Evolutionary conservation across 1,139 yeast genomes (phyloP).

Genomic region (Saccharomyces hybrid): DNA sequence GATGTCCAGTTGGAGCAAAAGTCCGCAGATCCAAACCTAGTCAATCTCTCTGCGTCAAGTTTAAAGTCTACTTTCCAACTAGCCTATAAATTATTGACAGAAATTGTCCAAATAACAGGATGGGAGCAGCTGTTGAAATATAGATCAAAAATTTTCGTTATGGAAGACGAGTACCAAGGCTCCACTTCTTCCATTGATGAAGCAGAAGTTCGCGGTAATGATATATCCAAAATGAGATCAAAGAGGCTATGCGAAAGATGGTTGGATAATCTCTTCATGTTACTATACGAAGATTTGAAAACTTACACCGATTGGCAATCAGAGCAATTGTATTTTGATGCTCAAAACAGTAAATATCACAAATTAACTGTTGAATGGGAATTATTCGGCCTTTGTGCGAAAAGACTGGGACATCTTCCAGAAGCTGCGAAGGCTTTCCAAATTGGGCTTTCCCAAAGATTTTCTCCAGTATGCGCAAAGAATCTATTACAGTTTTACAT

Average conservation of each 20-base stretch:
- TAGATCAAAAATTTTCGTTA: slow-evolving; percentile 86
- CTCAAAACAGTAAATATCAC: slow-evolving; percentile 69
- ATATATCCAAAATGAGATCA: slow-evolving; percentile 10
- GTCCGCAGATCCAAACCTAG: slow-evolving; percentile 59
- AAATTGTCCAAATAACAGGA: slow-evolving; percentile 70
- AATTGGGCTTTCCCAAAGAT: slow-evolving; percentile 63
- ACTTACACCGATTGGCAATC: slow-evolving; percentile 95
- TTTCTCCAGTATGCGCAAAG: slow-evolving; percentile 74
- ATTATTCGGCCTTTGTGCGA: slow-evolving; percentile 76
- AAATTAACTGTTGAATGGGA: slow-evolving; percentile 94
- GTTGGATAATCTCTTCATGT: slow-evolving; percentile 89
- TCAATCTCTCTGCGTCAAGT: slow-evolving; percentile 77
- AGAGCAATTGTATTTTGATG: slow-evolving; percentile 75
- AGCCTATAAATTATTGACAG: slow-evolving; percentile 78
- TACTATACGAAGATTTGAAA: slow-evolving; percentile 83
- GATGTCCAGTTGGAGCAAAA: slow-evolving; percentile 54
- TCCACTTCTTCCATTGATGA: slow-evolving; percentile 15
- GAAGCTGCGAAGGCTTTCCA: slow-evolving; percentile 82
- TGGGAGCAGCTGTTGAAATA: slow-evolving; percentile 83
- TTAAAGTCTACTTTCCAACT: slow-evolving; percentile 77
- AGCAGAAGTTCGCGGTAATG: not conserved
- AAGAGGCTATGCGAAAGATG: slow-evolving; percentile 94
- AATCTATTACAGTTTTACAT: slow-evolving; percentile 63
- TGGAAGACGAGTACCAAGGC: slow-evolving; percentile 78
- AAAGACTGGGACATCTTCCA: slow-evolving; percentile 71